Evolutionary conservation across 2,329 filamentous ascomycete species (phyloP), one percentile per base, ranked within the genome.

Genomic region (Ceratocystis huliohia): DNA sequence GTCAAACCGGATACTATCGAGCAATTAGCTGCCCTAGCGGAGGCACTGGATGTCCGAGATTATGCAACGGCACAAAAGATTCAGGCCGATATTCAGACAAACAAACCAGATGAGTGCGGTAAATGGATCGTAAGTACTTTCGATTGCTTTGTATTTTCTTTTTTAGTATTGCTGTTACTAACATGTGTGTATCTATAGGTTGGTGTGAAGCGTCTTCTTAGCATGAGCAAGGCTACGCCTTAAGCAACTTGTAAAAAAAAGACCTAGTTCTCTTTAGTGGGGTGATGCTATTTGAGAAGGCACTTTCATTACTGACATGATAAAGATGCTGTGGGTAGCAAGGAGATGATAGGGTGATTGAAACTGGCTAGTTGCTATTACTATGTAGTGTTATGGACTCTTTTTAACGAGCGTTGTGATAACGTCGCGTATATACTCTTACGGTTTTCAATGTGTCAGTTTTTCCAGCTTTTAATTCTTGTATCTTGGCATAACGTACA

Each of bases 31-130:
- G 78, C 85, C 71, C 77, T 91, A 37, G 82, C 88, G 7, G 78
- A 83, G 69, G 84, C 88, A 30, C 75, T 95, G 65, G 83, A 88
- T 71, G 75, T 78, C 66, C 86, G 84, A 78, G 81, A 94, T 71
- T 92, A 88, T 70, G 82, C 84, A 53, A 79, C 78, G 30, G 89
- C 89, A 1, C 80, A 84, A 65, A 81, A 78, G 67, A 80, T 92
- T 63, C 89, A 92, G 75, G 80, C 89, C 56, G 86, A 91, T 70
- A 87, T 93, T 66, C 84, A 91, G 75, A 84, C 83, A 64, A 86
- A 90, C 74, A 88, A 88, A 78, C 88, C 84, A 1, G 87, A 91
- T 59, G 88, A 93, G 74, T 91, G 89, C 74, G 88, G 88, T 65
- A 87, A 89, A 73, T 93, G 89, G 89, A 92, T 93, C 88, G 89